A percentile compares a stretch with the other conserved stretches of the same genome.
Conservation (phyloP, 768 basidiomycete genomes). For the Suillus fuscotomentosus region DNA sequence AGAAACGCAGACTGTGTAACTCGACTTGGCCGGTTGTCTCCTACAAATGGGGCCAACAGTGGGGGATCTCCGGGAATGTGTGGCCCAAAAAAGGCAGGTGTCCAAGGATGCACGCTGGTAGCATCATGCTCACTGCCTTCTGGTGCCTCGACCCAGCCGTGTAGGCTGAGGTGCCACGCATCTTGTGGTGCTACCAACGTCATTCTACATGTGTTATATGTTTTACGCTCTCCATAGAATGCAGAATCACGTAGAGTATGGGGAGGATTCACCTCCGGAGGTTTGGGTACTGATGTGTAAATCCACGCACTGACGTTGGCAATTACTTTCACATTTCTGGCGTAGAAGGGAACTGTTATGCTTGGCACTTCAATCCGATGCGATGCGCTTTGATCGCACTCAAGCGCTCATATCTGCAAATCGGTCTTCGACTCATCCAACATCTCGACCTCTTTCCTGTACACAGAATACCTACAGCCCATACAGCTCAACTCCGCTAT, state of each 20-base stretch:
- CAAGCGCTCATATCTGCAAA: conserved; percentile 3
- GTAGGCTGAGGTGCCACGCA: neutral
- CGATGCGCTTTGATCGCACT: neutral
- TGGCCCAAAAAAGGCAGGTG: neutral
- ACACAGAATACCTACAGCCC: conserved; percentile 1
- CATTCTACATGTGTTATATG: neutral
- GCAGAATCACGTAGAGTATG: neutral
- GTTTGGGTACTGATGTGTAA: neutral
- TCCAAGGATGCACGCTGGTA: neutral
- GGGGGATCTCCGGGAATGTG: neutral
- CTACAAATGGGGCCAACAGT: neutral
- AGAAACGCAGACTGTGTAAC: no score
- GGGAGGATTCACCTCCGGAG: neutral
- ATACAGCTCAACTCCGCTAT: neutral
- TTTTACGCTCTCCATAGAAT: neutral
- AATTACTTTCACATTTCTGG: neutral
- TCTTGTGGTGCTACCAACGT: neutral
- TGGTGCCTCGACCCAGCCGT: neutral
- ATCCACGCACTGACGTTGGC: neutral
- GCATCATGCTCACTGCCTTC: neutral
- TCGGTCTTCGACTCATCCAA: neutral
- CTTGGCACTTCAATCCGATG: neutral
- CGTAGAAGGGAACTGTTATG: neutral
- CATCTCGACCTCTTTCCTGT: neutral
- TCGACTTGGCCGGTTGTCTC: neutral